Percentiles rank a stretch among this genome's conserved stretches.
Evolutionary conservation across 257 asterid genomes (phyloP).

Genomic region (Solanum paucissectum): DNA sequence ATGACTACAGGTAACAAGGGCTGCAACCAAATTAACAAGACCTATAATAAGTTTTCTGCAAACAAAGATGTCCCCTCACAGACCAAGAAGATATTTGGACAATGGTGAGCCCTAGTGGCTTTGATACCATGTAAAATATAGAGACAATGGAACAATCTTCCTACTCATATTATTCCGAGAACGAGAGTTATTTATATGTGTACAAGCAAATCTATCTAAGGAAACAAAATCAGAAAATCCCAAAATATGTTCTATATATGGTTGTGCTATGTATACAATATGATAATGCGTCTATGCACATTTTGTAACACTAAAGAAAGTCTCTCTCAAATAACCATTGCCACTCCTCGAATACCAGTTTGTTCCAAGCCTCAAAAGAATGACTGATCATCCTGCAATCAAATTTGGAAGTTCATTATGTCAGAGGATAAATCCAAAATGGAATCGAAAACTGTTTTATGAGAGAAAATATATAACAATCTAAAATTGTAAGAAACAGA

Average conservation of each 20-base stretch:
- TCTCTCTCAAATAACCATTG: neutral
- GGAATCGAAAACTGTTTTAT: neutral
- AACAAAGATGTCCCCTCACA: too few relatives aligned
- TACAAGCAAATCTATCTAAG: neutral
- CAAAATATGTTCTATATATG: neutral
- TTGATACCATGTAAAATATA: too few relatives aligned
- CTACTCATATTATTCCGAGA: neutral
- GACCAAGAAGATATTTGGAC: too few relatives aligned
- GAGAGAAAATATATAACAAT: neutral
- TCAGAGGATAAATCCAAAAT: neutral
- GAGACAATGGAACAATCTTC: neutral
- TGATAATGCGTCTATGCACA: neutral
- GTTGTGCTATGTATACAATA: too few relatives aligned
- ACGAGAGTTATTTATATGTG: neutral
- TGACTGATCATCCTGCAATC: slow-evolving; percentile 74
- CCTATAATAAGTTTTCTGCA: too few relatives aligned
- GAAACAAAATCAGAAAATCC: too few relatives aligned
- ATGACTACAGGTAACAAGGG: too few relatives aligned
- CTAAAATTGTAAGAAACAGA: slow-evolving; percentile 27
- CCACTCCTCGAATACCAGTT: slow-evolving; percentile 5
- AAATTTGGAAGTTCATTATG: neutral
- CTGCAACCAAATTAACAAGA: too few relatives aligned
- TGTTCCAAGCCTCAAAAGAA: slow-evolving; percentile 65
- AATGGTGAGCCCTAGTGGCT: too few relatives aligned
- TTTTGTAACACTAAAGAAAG: neutral